Evolutionary conservation across 2,329 filamentous ascomycete species (phyloP), one percentile per base, ranked within the genome.

Genomic region (Claviceps quebecensis): DNA sequence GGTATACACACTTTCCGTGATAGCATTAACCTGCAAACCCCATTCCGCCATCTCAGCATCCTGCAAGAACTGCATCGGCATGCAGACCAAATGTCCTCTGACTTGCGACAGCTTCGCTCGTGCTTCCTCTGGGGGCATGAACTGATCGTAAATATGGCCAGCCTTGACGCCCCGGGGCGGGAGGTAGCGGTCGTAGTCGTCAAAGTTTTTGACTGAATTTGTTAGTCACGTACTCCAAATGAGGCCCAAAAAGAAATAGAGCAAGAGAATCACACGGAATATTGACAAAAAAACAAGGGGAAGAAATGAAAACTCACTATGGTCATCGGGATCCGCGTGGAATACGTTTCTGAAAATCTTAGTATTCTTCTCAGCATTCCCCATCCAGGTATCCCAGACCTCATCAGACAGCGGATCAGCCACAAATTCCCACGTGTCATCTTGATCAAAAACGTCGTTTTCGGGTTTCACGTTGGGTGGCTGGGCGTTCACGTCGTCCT

Each of bases 1-100:
- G 5, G 86, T 86, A 64, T 87, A 93, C 55, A 94, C 80, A 76
- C 86, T 88, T 73, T 96, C 88, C 0, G 91, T 97, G 61, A 81
- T 84, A 45, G 78, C 70, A 65, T 97, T 97, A 41, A 97, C 81
- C 67, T 89, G 83, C 66, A 97, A 62, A 0, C 91, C 90, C 60
- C 78, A 80, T 70, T 96, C 90, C 0, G 90, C 90, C 89, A 97
- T 94, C 59, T 87, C 77, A 0, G 83, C 88, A 56, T 95, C 82
- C 60, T 78, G 75, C 62, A 97, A 67, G 64, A 95, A 97, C 45
- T 89, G 80, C 60, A 97, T 66, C n/a, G 89, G 89, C 83, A 95
- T 91, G 87, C 87, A 94, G 6, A 97, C 91, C 41, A 97, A 67
- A 70, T 97, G 91, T 0, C 91, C 91, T 69, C 81, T 83, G 58